These are phyloP conservation scores for Zopfia rhizophila DNA, from an alignment of 2,329 filamentous ascomycete species.

Conservation along the genomic window DNA sequence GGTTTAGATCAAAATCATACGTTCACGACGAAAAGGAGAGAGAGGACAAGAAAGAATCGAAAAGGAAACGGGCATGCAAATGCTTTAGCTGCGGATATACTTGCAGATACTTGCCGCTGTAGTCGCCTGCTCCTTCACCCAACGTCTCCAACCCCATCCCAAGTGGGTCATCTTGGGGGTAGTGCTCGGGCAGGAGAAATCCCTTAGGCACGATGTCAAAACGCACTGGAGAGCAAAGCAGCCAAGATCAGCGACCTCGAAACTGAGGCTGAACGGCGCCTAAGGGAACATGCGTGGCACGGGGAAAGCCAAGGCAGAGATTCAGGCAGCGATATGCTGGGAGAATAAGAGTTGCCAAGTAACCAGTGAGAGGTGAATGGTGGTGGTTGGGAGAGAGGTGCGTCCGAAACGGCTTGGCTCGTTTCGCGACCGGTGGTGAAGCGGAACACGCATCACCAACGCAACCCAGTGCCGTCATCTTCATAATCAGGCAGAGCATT, in stretches of 20 bases:
- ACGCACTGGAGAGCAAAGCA: conserved; percentile 6
- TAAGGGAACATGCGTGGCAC: conserved; percentile 15
- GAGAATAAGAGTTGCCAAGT: neutral
- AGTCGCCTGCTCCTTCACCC: conserved; percentile 31
- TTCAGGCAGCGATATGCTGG: neutral
- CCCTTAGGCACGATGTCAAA: conserved; percentile 12
- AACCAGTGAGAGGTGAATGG: neutral
- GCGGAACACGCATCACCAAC: conserved; percentile 35
- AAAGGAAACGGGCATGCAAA: conserved; percentile 38
- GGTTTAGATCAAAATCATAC: conserved; percentile 13
- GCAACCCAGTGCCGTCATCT: too few relatives aligned
- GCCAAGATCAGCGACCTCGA: conserved; percentile 33
- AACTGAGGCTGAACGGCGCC: conserved; percentile 32
- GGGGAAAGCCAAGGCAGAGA: neutral
- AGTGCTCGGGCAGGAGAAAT: conserved; percentile 15
- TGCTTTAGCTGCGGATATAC: conserved; percentile 39
- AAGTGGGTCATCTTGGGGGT: conserved; percentile 26
- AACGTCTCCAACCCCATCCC: conserved; percentile 35
- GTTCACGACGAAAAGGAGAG: conserved; percentile 28
- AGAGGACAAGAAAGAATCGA: conserved; percentile 24
- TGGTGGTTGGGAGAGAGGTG: neutral
- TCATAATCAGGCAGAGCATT: too few relatives aligned
- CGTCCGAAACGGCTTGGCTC: conserved; percentile 40
- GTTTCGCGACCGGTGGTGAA: conserved; percentile 34
- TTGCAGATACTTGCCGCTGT: conserved; percentile 26